Conservation (phyloP, 2,329 filamentous ascomycete species). For the Epichloe glyceriae region DNA sequence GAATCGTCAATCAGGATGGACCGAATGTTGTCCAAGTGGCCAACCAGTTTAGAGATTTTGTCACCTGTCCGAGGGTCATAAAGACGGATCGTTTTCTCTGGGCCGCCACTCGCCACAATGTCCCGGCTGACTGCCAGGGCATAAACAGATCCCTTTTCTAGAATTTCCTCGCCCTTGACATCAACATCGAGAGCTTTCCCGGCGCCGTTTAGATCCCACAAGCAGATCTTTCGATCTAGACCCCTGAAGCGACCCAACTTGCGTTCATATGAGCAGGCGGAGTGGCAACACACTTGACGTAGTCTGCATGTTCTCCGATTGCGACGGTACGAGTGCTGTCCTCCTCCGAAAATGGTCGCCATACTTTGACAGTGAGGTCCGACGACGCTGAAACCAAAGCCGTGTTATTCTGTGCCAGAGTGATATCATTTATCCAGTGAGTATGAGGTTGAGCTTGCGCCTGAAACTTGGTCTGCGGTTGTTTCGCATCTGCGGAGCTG, state of each 20-base stretch:
- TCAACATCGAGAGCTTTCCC: constrained; percentile 83
- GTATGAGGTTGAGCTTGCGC: constrained; percentile 64
- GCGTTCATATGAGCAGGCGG: constrained; percentile 47
- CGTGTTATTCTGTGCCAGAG: constrained; percentile 62
- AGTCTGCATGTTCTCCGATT: constrained; percentile 89
- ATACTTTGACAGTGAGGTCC: constrained; percentile 86
- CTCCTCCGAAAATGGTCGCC: constrained; percentile 59
- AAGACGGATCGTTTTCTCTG: constrained; percentile 81
- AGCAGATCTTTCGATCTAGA: constrained; percentile 77
- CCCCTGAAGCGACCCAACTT: constrained; percentile 92
- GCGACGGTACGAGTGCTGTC: constrained; percentile 43
- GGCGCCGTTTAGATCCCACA: constrained; percentile 85
- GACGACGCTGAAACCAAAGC: constrained; percentile 82
- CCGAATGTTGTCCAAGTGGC: constrained; percentile 88
- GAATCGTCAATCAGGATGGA: constrained; percentile 81
- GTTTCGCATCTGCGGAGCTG: constrained; percentile 15
- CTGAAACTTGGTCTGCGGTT: constrained; percentile 43
- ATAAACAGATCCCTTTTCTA: constrained; percentile 91
- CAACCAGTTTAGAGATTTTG: constrained; percentile 89
- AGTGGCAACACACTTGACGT: constrained; percentile 85
- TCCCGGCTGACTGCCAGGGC: constrained; percentile 68
- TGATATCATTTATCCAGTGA: constrained; percentile 92
- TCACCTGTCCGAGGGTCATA: constrained; percentile 87
- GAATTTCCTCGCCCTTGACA: constrained; percentile 66
- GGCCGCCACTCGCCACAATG: constrained; percentile 82